Percentiles rank a stretch among this genome's conserved stretches.
Conservation (phyloP, 2,329 filamentous ascomycete genomes). For the Verticillium isaacii region DNA sequence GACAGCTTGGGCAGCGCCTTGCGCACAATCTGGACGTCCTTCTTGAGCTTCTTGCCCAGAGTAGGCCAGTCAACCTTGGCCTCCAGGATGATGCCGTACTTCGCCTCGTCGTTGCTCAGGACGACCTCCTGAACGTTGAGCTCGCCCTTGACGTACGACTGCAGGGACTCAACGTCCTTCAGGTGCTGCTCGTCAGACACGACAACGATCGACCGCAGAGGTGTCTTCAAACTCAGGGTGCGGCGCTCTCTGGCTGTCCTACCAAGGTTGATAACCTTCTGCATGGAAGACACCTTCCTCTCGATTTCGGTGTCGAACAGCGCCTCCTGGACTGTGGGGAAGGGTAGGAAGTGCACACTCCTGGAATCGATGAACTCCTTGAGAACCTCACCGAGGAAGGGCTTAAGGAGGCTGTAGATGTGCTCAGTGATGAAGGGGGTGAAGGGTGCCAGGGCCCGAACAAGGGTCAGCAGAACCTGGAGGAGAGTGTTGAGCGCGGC, state of each 20-base stretch:
- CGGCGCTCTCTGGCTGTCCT: slow-evolving; percentile 82
- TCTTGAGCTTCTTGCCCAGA: slow-evolving; percentile 95
- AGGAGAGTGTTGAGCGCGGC: slow-evolving; percentile 93
- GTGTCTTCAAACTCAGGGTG: slow-evolving; percentile 82
- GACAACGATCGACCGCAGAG: slow-evolving; percentile 82
- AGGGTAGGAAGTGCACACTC: slow-evolving; percentile 88
- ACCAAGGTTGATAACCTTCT: slow-evolving; percentile 88
- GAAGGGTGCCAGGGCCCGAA: slow-evolving; percentile 86
- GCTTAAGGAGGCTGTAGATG: slow-evolving; percentile 81
- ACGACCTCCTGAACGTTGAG: slow-evolving; percentile 84
- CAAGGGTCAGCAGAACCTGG: slow-evolving; percentile 85
- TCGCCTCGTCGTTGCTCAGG: slow-evolving; percentile 79
- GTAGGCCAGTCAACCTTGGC: slow-evolving; percentile 90
- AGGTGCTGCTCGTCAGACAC: slow-evolving; percentile 84
- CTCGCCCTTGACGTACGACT: slow-evolving; percentile 88
- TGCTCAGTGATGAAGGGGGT: slow-evolving; percentile 93
- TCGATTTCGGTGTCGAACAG: slow-evolving; percentile 85
- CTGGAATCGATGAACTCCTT: slow-evolving; percentile 65
- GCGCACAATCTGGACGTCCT: slow-evolving; percentile 87
- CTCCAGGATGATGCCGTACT: slow-evolving; percentile 89
- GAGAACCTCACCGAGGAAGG: slow-evolving; percentile 71
- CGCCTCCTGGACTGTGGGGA: slow-evolving; percentile 83
- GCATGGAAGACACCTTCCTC: slow-evolving; percentile 84
- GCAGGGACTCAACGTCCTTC: slow-evolving; percentile 77
- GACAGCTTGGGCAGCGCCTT: slow-evolving; percentile 78